Percentiles rank a stretch among this genome's conserved stretches.
These are phyloP conservation scores for Venturia pyrina DNA, from an alignment of 2,329 filamentous ascomycete species.

Conservation along the genomic window DNA sequence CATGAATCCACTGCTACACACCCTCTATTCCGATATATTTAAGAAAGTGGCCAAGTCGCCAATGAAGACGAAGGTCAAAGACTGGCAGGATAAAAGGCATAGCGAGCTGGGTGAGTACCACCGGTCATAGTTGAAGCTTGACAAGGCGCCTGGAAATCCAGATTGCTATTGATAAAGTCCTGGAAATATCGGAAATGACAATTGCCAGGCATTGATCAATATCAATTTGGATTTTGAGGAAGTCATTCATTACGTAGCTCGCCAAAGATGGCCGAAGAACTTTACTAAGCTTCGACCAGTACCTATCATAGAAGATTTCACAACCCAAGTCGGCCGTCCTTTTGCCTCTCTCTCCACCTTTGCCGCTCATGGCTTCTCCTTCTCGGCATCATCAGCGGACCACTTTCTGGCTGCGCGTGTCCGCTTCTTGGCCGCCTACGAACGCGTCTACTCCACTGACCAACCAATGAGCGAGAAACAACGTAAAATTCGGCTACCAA, in stretches of 20 bases:
- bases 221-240: neutral
- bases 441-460: neutral
- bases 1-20: neutral
- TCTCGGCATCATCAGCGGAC: neutral
- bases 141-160: neutral
- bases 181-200: neutral
- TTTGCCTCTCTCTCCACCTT: neutral
- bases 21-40: neutral
- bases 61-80: neutral
- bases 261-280: no score
- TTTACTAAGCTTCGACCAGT: neutral
- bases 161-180: neutral
- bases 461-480: neutral
- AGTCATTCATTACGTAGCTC: neutral
- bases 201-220: neutral
- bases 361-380: neutral
- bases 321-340: neutral
- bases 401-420: neutral
- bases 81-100: neutral
- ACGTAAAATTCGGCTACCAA: neutral
- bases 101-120: neutral
- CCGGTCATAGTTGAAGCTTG: neutral
- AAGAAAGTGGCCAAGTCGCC: neutral
- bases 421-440: conserved; percentile 3
- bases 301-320: conserved; percentile 1